Percentiles rank a stretch among this genome's conserved stretches.
Evolutionary conservation across 805 yeast genomes (phyloP).

Genomic region (Ogataea chonburiensis): DNA sequence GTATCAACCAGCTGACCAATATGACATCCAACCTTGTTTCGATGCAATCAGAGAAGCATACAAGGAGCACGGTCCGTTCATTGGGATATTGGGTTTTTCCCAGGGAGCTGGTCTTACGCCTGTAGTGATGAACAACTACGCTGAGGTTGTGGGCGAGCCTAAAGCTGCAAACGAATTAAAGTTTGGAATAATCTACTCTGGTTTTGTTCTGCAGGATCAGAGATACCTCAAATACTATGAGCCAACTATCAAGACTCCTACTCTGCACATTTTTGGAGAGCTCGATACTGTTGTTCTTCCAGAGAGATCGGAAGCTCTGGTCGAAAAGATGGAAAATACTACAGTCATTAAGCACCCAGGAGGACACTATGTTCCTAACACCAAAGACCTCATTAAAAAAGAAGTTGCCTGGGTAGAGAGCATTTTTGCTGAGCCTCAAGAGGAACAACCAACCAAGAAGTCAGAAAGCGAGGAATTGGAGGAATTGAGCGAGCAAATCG

Average conservation of each 20-base stretch:
- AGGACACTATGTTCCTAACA: constrained; percentile 94
- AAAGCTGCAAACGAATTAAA: constrained; percentile 48
- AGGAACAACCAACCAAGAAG: constrained; percentile 3
- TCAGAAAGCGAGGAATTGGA: constrained; percentile 25
- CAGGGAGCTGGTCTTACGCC: constrained; percentile 93
- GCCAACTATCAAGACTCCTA: constrained; percentile 32
- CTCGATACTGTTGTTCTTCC: constrained; percentile 82
- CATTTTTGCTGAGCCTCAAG: constrained; percentile 22
- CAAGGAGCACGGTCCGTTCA: constrained; percentile 73
- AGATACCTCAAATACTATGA: constrained; percentile 32
- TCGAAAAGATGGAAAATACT: constrained; percentile 51
- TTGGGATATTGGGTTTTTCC: constrained; percentile 86
- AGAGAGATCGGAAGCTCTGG: constrained; percentile 62
- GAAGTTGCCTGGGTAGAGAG: constrained; percentile 37
- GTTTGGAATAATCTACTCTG: constrained; percentile 76
- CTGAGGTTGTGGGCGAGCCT: constrained; percentile 47
- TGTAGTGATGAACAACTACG: constrained; percentile 58
- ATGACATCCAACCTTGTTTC: constrained; percentile 40
- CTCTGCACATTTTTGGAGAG: constrained; percentile 83
- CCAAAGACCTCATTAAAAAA: constrained; percentile 45
- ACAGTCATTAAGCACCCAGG: constrained; percentile 78
- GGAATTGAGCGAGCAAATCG: constrained; percentile 28
- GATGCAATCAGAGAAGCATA: constrained; percentile 48
- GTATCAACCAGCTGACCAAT: constrained; percentile 57
- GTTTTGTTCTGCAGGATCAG: constrained; percentile 38